Evolutionary conservation across 163 green algal genomes (phyloP), one percentile per base, ranked within the genome.

Genomic region (Chlamydomonas reinhardtii): DNA sequence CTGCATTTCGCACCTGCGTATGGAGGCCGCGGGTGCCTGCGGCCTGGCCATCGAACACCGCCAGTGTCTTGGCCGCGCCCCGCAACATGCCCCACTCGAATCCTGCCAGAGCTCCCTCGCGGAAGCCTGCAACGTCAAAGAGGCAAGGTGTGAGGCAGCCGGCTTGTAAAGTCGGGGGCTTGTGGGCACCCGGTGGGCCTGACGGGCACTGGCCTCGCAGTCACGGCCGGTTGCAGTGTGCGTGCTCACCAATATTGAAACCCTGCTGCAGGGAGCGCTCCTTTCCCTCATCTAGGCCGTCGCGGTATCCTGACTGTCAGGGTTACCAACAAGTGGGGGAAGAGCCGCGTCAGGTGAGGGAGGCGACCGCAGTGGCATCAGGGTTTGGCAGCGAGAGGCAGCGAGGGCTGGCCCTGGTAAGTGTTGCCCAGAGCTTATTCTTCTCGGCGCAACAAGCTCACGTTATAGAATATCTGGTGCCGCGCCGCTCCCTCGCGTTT

Each of bases 401-500:
- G 39, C 39, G 39, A 5, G 8, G 8, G 39, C 39, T 48, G n/a
- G n/a, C n/a, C n/a, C n/a, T n/a, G n/a, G n/a, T n/a, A n/a, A n/a
- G n/a, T n/a, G n/a, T n/a, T n/a, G n/a, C n/a, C n/a, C n/a, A n/a
- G n/a, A n/a, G n/a, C 39, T 48, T 5, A 48, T 48, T 48, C 39
- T 14, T 48, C 5, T 8, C 8, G 39, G 39, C 39, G 5, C 5
- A 48, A 48, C 39, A 56, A 16, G 74, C 74, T 19, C 69, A 84
- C 76, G 83, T 92, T 61, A 89, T 95, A 82, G 72, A 79, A 56
- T 72, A 88, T 24, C 72, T 95, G 66, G 9, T 97, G 73, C 19
- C 80, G n/a, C 27, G 82, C 27, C 68, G 89, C 64, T 89, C 94
- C 32, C 97, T 96, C 87, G 84, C 97, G 62, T 89, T 97, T 29